Evolutionary conservation across 495 filamentous ascomycete species (phyloP).

Genomic region (Lepraria neglecta): DNA sequence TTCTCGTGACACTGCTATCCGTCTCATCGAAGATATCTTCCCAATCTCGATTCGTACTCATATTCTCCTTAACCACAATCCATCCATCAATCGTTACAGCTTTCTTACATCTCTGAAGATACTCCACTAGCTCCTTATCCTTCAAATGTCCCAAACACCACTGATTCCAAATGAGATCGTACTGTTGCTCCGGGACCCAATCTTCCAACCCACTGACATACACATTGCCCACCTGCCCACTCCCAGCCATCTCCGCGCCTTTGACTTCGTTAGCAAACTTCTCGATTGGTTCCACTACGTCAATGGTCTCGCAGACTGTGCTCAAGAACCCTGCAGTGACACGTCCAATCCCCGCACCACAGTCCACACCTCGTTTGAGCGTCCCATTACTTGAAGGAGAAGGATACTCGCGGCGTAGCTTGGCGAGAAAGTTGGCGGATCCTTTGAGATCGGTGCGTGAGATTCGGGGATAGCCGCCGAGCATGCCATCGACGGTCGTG

Average conservation of each 20-base stretch:
- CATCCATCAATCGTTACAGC: slow-evolving; percentile 47
- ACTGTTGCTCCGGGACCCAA: slow-evolving; percentile 57
- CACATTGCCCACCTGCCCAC: slow-evolving; percentile 52
- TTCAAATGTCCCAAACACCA: slow-evolving; percentile 91
- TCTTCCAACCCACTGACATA: slow-evolving; percentile 69
- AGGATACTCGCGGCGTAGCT: slow-evolving; percentile 49
- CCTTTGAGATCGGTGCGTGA: slow-evolving; percentile 70
- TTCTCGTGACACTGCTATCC: slow-evolving; percentile 77
- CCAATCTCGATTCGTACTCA: slow-evolving; percentile 48
- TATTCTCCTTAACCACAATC: slow-evolving; percentile 85
- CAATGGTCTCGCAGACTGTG: slow-evolving; percentile 46
- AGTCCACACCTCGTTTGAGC: slow-evolving; percentile 44
- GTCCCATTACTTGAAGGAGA: slow-evolving; percentile 16
- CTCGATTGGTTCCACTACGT: slow-evolving; percentile 55
- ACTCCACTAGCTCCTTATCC: slow-evolving; percentile 66
- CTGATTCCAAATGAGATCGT: slow-evolving; percentile 64
- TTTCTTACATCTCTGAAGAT: slow-evolving; percentile 54
- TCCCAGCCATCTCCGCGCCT: slow-evolving; percentile 30
- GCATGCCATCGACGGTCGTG: slow-evolving; percentile 72
- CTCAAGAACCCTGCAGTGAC: slow-evolving; percentile 53
- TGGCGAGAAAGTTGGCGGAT: slow-evolving; percentile 68
- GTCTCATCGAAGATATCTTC: slow-evolving; percentile 67
- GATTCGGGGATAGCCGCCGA: slow-evolving; percentile 72
- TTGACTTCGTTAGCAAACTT: slow-evolving; percentile 43
- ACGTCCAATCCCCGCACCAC: slow-evolving; percentile 58